Evolutionary conservation across 257 asterid species (phyloP), one percentile per base, ranked within the genome.

Genomic region (Agastache rugosa): DNA sequence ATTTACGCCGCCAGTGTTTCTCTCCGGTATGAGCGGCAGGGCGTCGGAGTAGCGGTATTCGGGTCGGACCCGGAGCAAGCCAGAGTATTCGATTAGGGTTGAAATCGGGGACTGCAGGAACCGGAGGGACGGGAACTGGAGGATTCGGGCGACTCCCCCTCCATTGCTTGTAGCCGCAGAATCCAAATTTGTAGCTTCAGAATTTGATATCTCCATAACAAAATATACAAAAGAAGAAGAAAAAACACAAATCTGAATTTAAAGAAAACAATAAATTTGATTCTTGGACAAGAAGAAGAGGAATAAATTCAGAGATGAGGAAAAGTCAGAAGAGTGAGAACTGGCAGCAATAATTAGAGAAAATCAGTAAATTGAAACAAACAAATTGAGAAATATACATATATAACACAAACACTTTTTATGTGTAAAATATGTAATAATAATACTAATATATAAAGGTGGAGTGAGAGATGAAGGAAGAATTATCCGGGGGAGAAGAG

Each of bases 51-150:
- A 78, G 20, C 84, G 76, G 68, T 77, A 77, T 27, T 89, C 93
- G 65, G 91, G 89, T 39, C 87, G 87, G 84, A 65, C 63, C 39
- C 88, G 83, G 41, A 90, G 79, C 20, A 89, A 23, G 22, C 98
- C 95, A 74, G 95, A 86, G 71, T 90, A 85, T 48, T 90, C 95
- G 2, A 93, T 86, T 56, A 90, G 63, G 31, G 97, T 83, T 10
- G 91, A 81, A 66, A 93, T 62, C 0, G 97, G 85, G 23, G 85
- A 81, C 68, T 63, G 80, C 14, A 81, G 16, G 82, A 81, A 77
- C 74, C 92, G 83, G 17, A 88, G 75, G 16, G 91, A 74, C 39
- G 89, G 83, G 65, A 83, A 79, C 65, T 78, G 89, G 53, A 83
- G 86, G 66, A 79, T 16, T 41, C 83, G 81, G 55, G 69, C 61